A percentile compares a stretch with the other conserved stretches of the same genome.
Conservation (phyloP, 306 rosid genomes). For the Cucumis hystrix region DNA sequence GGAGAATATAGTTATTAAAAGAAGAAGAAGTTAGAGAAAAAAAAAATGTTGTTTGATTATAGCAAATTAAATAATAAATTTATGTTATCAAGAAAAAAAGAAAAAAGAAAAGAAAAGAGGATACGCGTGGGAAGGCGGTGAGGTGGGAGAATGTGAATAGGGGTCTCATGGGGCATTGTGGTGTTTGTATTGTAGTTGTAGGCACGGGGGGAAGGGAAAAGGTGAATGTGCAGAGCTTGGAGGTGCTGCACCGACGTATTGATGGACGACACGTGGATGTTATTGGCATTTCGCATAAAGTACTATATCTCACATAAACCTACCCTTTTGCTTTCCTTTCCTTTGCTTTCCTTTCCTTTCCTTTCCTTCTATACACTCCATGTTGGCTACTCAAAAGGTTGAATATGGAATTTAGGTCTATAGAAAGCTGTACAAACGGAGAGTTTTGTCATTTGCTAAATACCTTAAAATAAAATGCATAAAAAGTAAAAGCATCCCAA, state of each 20-base stretch:
- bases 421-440: too few species aligned
- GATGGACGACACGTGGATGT: slow-evolving; percentile 35
- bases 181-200: neutral
- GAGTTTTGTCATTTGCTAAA: too few species aligned
- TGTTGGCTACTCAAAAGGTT: too few species aligned
- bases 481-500: too few species aligned
- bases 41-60: neutral
- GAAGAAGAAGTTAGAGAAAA: too few species aligned
- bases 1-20: neutral
- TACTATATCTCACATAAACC: neutral
- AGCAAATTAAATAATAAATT: neutral
- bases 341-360: too few species aligned
- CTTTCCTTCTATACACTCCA: too few species aligned
- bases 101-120: neutral
- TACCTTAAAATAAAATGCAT: too few species aligned
- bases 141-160: neutral
- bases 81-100: neutral
- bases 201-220: slow-evolving; percentile 7
- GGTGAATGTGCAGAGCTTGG: slow-evolving; percentile 1
- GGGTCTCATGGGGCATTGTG: too few species aligned
- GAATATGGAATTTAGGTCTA: too few species aligned
- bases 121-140: slow-evolving; percentile 2
- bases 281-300: neutral
- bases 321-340: too few species aligned
- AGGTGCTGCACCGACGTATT: slow-evolving; percentile 26